These are phyloP conservation scores for Colletotrichum tropicale DNA, from an alignment of 2,329 filamentous ascomycete species.

Conservation along the genomic window DNA sequence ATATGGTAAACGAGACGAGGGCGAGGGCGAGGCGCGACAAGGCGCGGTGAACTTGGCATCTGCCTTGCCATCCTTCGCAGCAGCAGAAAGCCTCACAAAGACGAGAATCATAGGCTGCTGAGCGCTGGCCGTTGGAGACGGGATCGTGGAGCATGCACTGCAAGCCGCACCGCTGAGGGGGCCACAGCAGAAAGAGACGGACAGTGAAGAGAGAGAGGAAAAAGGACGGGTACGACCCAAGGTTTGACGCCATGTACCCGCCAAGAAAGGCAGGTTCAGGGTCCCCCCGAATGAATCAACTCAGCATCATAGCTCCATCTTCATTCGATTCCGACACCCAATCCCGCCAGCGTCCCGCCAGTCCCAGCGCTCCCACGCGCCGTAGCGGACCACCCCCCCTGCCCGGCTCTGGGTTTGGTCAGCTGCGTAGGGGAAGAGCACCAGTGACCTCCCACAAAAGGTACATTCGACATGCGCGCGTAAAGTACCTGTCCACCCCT, in stretches of 20 bases:
- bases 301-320: conserved; percentile 15
- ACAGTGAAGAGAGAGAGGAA: background rate
- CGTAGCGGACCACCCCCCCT: background rate
- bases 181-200: background rate
- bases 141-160: background rate
- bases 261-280: conserved; percentile 13
- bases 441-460: background rate
- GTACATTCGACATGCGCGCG: background rate
- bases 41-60: background rate
- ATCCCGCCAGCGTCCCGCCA: background rate
- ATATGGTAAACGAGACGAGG: background rate
- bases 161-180: background rate
- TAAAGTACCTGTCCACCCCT: background rate
- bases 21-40: background rate
- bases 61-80: background rate
- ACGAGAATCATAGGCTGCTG: background rate
- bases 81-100: background rate
- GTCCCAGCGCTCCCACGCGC: conserved; percentile 1
- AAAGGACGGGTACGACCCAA: background rate
- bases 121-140: background rate
- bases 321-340: background rate
- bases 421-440: conserved; percentile 10
- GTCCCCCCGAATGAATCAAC: conserved; percentile 10
- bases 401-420: conserved; percentile 4
- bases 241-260: background rate